These are phyloP conservation scores for Russula sp. DNA, from an alignment of 768 basidiomycete species.

Conservation along the genomic window DNA sequence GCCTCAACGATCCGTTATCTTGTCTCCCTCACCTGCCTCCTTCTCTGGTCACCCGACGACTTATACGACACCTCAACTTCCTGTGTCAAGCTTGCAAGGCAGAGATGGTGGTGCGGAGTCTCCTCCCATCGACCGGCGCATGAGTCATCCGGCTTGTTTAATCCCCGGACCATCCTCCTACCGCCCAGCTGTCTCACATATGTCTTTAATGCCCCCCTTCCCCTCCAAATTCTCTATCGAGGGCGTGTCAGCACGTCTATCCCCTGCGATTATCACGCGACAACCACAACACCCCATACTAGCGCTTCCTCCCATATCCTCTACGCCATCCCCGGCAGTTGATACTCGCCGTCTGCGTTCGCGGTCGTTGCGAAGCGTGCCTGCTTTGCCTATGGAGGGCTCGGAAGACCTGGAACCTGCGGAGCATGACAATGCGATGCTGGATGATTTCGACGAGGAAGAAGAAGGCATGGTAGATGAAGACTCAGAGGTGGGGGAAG, in stretches of 20 bases:
- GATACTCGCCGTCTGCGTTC: constrained; percentile 12
- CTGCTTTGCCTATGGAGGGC: constrained; percentile 29
- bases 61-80: background rate
- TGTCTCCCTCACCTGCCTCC: background rate
- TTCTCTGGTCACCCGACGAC: background rate
- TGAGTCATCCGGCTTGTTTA: constrained; percentile 12
- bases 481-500: constrained; percentile 17
- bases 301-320: constrained; percentile 21
- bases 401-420: constrained; percentile 33
- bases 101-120: background rate
- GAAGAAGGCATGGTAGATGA: constrained; percentile 30
- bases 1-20: background rate
- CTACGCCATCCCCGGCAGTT: background rate
- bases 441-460: constrained; percentile 31
- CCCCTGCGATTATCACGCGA: constrained; percentile 24
- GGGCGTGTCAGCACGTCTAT: constrained; percentile 21
- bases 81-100: background rate
- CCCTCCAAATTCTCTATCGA: constrained; percentile 19
- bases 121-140: background rate
- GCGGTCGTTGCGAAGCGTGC: constrained; percentile 22
- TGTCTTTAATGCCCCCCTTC: background rate
- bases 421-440: constrained; percentile 35
- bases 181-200: background rate
- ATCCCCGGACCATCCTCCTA: constrained; percentile 1
- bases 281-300: constrained; percentile 23